Percentiles rank a stretch among this genome's conserved stretches.
Evolutionary conservation across 2,329 filamentous ascomycete species (phyloP).

Genomic region (Aspergillus fischeri): DNA sequence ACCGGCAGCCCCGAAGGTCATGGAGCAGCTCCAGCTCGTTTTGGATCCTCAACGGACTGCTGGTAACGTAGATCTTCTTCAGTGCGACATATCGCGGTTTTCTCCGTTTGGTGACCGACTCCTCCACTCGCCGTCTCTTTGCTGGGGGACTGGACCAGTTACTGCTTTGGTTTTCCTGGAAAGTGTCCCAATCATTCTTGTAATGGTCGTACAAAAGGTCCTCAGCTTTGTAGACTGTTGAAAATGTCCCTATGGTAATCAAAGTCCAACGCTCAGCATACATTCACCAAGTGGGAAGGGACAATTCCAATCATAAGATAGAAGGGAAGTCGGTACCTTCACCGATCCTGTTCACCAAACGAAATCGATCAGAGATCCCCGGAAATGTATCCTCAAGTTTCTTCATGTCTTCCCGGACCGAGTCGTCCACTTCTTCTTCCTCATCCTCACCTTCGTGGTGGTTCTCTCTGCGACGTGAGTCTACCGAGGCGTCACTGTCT

Average conservation of each 20-base stretch:
- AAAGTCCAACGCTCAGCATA: conserved; percentile 5
- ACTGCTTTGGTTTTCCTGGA: conserved; percentile 56
- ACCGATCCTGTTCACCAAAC: conserved; percentile 92
- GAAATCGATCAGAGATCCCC: conserved; percentile 77
- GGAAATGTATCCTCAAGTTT: conserved; percentile 77
- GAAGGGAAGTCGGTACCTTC: conserved; percentile 60
- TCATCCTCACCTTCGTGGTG: conserved; percentile 27
- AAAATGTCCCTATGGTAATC: conserved; percentile 75
- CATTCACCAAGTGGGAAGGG: background rate
- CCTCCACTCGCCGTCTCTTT: conserved; percentile 49
- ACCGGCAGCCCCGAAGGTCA: conserved; percentile 75
- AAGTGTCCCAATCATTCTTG: conserved; percentile 80
- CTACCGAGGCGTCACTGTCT: conserved; percentile 13
- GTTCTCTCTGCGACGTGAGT: conserved; percentile 11
- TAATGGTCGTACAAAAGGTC: conserved; percentile 81
- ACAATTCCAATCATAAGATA: background rate
- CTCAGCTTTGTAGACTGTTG: conserved; percentile 97
- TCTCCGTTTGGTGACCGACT: conserved; percentile 39
- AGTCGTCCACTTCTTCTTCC: conserved; percentile 41
- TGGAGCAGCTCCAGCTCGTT: conserved; percentile 94
- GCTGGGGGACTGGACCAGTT: conserved; percentile 67
- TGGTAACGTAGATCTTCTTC: conserved; percentile 99
- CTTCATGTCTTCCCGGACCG: conserved; percentile 79
- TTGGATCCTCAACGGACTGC: conserved; percentile 84
- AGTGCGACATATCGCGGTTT: conserved; percentile 82